These are phyloP conservation scores for Wallemia ichthyophaga DNA, from an alignment of 1,284 basidiomycete genomes.

Conservation along the genomic window DNA sequence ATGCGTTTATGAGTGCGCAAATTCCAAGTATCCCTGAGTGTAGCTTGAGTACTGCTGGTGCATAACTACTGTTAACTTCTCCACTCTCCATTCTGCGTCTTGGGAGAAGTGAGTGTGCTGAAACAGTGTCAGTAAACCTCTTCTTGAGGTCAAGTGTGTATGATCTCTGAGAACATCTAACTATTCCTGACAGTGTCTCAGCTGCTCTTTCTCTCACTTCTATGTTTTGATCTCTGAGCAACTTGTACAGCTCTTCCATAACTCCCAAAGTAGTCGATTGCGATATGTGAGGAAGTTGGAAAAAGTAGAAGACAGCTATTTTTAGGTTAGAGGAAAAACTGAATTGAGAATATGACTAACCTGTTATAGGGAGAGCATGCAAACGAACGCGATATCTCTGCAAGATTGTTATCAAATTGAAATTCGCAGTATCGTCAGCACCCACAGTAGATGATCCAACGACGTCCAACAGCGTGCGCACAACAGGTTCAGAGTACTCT, in stretches of 20 bases:
- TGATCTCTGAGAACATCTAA: conserved; percentile 56
- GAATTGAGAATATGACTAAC: conserved; percentile 50
- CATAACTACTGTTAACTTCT: conserved; percentile 30
- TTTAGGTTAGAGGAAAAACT: conserved; percentile 11
- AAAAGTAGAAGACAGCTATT: conserved; percentile 52
- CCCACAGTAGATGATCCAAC: conserved; percentile 36
- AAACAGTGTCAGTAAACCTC: conserved; percentile 38
- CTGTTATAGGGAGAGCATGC: conserved; percentile 36
- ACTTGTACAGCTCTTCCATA: conserved; percentile 29
- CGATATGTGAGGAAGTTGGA: conserved; percentile 45
- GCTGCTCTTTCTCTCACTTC: conserved; percentile 87
- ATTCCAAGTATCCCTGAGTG: conserved; percentile 74
- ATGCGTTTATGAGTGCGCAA: conserved; percentile 45
- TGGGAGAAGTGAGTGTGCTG: conserved; percentile 30
- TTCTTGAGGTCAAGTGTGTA: conserved; percentile 22
- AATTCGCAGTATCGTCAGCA: no score
- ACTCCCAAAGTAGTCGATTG: conserved; percentile 45
- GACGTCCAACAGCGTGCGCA: conserved; percentile 29
- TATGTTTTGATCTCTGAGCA: conserved; percentile 63
- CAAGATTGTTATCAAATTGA: conserved; percentile 4
- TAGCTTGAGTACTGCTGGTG: conserved; percentile 37
- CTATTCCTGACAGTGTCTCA: conserved; percentile 56
- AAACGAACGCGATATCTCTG: conserved; percentile 55
- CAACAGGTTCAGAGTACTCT: conserved; percentile 23
- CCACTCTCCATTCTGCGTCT: conserved; percentile 27